Conservation (phyloP, 805 yeast species). For the Barnettozyma sucrosica region DNA sequence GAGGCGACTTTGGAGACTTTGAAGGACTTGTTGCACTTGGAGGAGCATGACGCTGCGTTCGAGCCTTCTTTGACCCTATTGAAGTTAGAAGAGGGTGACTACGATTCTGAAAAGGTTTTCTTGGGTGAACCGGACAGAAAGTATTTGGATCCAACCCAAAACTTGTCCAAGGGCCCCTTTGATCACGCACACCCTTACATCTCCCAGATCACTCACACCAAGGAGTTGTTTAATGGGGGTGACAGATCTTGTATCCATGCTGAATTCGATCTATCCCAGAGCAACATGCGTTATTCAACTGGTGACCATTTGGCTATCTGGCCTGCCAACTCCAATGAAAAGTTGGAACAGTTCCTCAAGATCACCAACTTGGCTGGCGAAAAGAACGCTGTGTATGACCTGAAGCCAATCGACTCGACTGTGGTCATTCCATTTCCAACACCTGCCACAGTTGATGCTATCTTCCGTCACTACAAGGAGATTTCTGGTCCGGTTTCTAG, state of each 20-base stretch:
- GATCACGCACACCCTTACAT: slow-evolving; percentile 77
- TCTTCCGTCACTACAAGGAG: slow-evolving; percentile 80
- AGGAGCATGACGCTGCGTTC: slow-evolving; percentile 75
- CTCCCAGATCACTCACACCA: slow-evolving; percentile 55
- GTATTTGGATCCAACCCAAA: slow-evolving; percentile 30
- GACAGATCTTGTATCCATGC: slow-evolving; percentile 83
- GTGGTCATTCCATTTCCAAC: slow-evolving; percentile 58
- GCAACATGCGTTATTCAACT: slow-evolving; percentile 79
- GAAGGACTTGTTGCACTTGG: slow-evolving; percentile 56
- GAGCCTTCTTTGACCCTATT: slow-evolving; percentile 57
- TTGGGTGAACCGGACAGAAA: slow-evolving; percentile 70
- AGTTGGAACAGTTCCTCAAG: slow-evolving; percentile 57
- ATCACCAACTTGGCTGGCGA: slow-evolving; percentile 56
- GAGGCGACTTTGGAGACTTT: slow-evolving; percentile 64
- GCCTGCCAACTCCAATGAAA: slow-evolving; percentile 83
- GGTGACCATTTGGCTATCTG: slow-evolving; percentile 96
- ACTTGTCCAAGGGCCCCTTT: slow-evolving; percentile 60
- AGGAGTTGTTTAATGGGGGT: slow-evolving; percentile 62
- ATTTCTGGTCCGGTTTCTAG: slow-evolving; percentile 92
- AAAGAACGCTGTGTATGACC: slow-evolving; percentile 49
- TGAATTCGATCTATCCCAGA: slow-evolving; percentile 74
- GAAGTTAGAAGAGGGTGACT: slow-evolving; percentile 32
- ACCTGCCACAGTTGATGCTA: slow-evolving; percentile 87
- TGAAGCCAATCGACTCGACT: slow-evolving; percentile 69
- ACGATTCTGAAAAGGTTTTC: slow-evolving; percentile 43